Base-by-base conservation (phyloP, 2,329 filamentous ascomycete species). In the Colletotrichum sp. region DNA sequence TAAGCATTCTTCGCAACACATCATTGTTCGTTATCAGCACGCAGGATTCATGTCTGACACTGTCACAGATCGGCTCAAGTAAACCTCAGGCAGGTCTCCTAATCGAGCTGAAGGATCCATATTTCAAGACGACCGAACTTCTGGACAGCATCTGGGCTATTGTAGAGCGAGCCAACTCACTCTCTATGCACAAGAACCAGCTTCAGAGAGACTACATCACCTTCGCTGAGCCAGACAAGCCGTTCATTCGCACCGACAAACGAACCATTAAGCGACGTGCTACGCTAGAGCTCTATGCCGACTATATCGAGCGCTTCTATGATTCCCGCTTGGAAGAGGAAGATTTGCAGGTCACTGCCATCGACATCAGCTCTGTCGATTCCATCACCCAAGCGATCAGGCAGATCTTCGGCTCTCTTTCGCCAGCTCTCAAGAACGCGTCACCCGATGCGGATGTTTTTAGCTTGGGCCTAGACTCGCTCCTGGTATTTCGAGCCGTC, bases 281-380 rank as follows among this genome's bases (percentile, higher is more conserved):
- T 13, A 52, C 44, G n/a, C n/a, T 52, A 21, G n/a, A 52, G 1
- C 44, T 52, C n/a, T 52, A 52, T 3, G 44, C n/a, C 10, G 10
- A 52, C n/a, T 52, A 52, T 4, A 52, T 52, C 6, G 12, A 52
- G n/a, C 44, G 44, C 44, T 52, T 52, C n/a, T 52, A 52, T 52
- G 10, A 52, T 21, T 52, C 44, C 10, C 44, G 44, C n/a, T 52
- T 24, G n/a, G 44, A 52, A 21, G 44, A 52, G 3, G 10, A 21
- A 52, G 44, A 52, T 24, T 52, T 6, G n/a, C 44, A 52, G 10
- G 2, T 52, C n/a, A 52, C 3, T 9, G 1, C n/a, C 12, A 52
- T 52, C 0, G 44, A 52, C n/a, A 8, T 1, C 0, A 52, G n/a
- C 44, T 52, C 44, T 52, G 10, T 24, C 0, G 44, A 21, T 4